Conservation (phyloP, 2,329 filamentous ascomycete species). For the Aspergillus luchuensis region DNA sequence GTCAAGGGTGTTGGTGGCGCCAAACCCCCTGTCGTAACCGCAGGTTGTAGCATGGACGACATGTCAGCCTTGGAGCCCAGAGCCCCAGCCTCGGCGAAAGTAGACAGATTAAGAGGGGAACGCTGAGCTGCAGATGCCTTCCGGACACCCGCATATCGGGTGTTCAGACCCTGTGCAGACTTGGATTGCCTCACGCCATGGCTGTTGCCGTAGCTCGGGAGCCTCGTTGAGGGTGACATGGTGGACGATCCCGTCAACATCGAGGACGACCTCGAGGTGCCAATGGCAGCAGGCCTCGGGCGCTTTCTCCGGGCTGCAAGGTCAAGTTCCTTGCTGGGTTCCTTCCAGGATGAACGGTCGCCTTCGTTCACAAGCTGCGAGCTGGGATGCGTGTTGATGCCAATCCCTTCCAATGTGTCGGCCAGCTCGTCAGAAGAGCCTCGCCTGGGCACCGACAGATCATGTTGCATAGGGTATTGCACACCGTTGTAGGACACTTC, state of each 20-base stretch:
- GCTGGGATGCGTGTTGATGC: constrained; percentile 33
- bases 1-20: constrained; percentile 49
- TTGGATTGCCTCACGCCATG: constrained; percentile 50
- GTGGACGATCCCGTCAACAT: constrained; percentile 42
- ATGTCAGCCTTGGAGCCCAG: constrained; percentile 40
- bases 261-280: constrained; percentile 43
- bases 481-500: constrained; percentile 34
- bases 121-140: constrained; percentile 50
- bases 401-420: constrained; percentile 38
- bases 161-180: constrained; percentile 48
- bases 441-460: constrained; percentile 32
- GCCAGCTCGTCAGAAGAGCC: constrained; percentile 40
- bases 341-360: constrained; percentile 36
- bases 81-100: constrained; percentile 47
- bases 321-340: constrained; percentile 46
- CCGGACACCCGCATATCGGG: constrained; percentile 49
- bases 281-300: constrained; percentile 50
- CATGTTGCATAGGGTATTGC: constrained; percentile 38
- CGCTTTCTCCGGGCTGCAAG: constrained; percentile 50
- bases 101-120: constrained; percentile 50
- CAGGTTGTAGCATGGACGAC: constrained; percentile 35
- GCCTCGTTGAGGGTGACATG: constrained; percentile 45
- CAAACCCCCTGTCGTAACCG: constrained; percentile 37
- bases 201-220: constrained; percentile 34
- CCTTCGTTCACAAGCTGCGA: constrained; percentile 30